Conservation (phyloP, 805 yeast species). For the Pichia scutulata region DNA sequence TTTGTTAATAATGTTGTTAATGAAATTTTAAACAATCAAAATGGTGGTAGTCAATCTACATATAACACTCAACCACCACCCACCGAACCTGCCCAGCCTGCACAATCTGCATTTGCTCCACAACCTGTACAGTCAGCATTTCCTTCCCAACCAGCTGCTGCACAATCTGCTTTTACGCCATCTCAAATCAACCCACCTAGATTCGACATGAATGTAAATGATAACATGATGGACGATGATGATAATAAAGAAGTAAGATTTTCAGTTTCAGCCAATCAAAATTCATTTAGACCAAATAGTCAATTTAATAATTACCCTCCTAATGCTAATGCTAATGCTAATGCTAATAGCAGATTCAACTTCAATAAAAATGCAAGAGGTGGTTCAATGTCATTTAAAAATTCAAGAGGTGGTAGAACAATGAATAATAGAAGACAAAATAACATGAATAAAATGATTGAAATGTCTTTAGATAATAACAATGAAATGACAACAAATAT, state of each 20-base stretch:
- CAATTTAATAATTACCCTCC: neutral
- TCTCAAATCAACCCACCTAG: neutral
- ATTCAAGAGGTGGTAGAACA: slow-evolving; percentile 1
- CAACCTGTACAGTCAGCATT: slow-evolving; percentile 1
- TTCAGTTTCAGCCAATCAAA: slow-evolving; percentile 24
- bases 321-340: neutral
- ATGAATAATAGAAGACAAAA: slow-evolving; percentile 6
- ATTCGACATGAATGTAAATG: neutral
- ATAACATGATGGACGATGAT: slow-evolving; percentile 11
- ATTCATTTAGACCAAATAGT: neutral
- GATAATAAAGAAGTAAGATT: slow-evolving; percentile 24
- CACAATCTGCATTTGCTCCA: neutral
- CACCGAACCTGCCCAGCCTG: slow-evolving; percentile 5
- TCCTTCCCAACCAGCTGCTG: neutral
- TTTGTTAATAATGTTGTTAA: slow-evolving; percentile 51
- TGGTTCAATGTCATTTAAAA: neutral
- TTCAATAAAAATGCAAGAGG: slow-evolving; percentile 5
- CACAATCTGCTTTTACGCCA: neutral
- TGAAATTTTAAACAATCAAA: slow-evolving; percentile 37
- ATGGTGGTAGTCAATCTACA: slow-evolving; percentile 3
- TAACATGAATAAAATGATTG: slow-evolving; percentile 20
- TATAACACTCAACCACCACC: slow-evolving; percentile 14
- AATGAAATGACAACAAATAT: slow-evolving; percentile 26
- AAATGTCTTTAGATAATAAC: slow-evolving; percentile 25
- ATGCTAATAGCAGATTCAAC: slow-evolving; percentile 1